phyloP scores from a whole-genome alignment of 2,329 filamentous ascomycete genomes.

The Ilyonectria sp. region DNA sequence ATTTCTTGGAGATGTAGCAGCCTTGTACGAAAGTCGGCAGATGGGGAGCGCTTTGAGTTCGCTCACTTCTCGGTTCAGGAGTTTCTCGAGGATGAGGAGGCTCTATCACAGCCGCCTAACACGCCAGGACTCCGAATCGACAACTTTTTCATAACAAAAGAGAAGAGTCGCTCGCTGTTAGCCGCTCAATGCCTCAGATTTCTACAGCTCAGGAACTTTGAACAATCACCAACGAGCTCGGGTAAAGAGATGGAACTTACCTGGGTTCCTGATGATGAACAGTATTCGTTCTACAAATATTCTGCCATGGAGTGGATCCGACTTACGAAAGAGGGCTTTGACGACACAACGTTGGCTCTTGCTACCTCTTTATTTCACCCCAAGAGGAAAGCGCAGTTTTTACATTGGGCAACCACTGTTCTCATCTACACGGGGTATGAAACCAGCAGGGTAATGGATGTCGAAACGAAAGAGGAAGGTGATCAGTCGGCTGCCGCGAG shows the following conservation, averaged over 20 bases:
- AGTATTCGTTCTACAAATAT: slow-evolving; percentile 29
- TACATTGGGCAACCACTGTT: slow-evolving; percentile 11
- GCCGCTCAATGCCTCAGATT: slow-evolving; percentile 25
- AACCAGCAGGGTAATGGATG: no score
- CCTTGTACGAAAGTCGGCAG: slow-evolving; percentile 11
- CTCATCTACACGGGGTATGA: no score
- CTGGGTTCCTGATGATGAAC: accelerated
- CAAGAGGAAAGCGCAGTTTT: neutral
- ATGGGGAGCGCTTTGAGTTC: slow-evolving; percentile 13
- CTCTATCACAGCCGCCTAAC: neutral
- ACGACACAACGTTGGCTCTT: accelerated
- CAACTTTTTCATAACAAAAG: no score
- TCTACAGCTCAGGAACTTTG: slow-evolving; percentile 27
- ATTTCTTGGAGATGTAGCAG: slow-evolving; percentile 28
- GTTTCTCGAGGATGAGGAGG: slow-evolving; percentile 17
- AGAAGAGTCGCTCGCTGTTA: neutral
- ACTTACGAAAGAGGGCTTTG: neutral
- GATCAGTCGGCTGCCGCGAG: neutral
- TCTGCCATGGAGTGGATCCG: slow-evolving; percentile 10
- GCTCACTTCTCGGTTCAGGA: slow-evolving; percentile 39
- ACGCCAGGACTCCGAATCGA: neutral
- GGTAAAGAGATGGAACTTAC: neutral
- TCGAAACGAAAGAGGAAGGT: no score
- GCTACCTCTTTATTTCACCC: slow-evolving; percentile 12
- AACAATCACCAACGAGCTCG: neutral